phyloP scores from a whole-genome alignment of 306 rosid species.

The Parietaria judaica region DNA sequence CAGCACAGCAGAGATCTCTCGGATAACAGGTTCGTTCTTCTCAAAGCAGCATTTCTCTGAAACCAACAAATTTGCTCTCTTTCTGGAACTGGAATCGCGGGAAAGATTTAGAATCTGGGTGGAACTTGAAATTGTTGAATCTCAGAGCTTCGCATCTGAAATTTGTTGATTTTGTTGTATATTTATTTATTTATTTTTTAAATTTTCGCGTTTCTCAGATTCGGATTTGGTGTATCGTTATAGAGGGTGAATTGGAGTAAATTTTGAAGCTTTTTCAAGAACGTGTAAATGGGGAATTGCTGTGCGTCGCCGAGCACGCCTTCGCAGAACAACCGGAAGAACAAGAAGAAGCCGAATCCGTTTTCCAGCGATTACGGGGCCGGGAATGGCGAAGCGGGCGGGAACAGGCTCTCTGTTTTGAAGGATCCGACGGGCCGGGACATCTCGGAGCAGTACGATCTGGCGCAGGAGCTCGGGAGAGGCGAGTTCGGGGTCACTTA shows the following conservation, averaged over 20 bases:
- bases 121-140: not conserved
- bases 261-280: not conserved
- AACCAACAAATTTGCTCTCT: not conserved
- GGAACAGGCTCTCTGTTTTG: slow-evolving; percentile 32
- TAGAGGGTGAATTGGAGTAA: slow-evolving; percentile 6
- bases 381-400: slow-evolving; percentile 22
- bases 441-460: slow-evolving; percentile 35
- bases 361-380: slow-evolving; percentile 27
- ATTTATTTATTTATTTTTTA: slow-evolving; percentile 1
- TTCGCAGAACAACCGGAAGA: slow-evolving; percentile 25
- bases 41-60: not conserved
- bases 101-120: not conserved
- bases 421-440: slow-evolving; percentile 38
- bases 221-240: slow-evolving; percentile 11
- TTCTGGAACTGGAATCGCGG: not conserved
- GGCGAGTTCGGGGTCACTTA: slow-evolving; percentile 56
- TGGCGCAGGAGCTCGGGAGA: slow-evolving; percentile 52
- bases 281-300: slow-evolving; percentile 40
- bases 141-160: slow-evolving; percentile 3
- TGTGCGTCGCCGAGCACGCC: slow-evolving; percentile 34
- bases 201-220: slow-evolving; percentile 9
- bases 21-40: slow-evolving; percentile 16
- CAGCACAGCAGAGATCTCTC: not conserved
- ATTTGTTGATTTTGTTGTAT: not conserved
- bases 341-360: slow-evolving; percentile 30